phyloP scores from a whole-genome alignment of 495 filamentous ascomycete genomes.

The Podospora appendiculata region DNA sequence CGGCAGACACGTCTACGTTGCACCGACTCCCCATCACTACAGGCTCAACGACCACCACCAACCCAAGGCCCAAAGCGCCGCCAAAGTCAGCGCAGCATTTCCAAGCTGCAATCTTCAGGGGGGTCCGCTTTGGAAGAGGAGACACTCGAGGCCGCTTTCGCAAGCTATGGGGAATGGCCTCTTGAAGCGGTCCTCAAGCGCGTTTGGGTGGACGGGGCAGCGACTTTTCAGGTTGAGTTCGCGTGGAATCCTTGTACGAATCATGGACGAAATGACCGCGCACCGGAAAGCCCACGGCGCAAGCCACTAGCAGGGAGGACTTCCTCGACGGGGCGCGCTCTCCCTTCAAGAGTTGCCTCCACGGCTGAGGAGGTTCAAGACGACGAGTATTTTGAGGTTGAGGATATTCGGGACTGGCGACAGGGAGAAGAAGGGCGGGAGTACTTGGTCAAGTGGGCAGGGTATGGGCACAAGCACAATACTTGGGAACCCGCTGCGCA shows the following conservation, averaged over 20 bases:
- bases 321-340: conserved; percentile 8
- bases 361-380: conserved; percentile 7
- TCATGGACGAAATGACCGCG: conserved; percentile 3
- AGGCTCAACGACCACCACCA: too few species aligned
- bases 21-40: too few species aligned
- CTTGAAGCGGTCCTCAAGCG: too few species aligned
- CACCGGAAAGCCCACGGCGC: conserved; percentile 3
- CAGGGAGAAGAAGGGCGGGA: conserved; percentile 1
- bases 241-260: conserved; percentile 6
- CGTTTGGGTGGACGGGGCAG: too few species aligned
- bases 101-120: too few species aligned
- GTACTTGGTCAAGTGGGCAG: conserved; percentile 11
- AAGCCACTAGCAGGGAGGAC: conserved; percentile 10
- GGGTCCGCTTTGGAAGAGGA: too few species aligned
- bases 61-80: too few species aligned
- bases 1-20: too few species aligned
- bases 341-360: conserved; percentile 9
- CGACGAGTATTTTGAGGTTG: conserved; percentile 10
- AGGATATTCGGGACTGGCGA: conserved; percentile 6
- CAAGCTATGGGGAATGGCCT: too few species aligned
- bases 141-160: too few species aligned
- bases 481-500: conserved; percentile 11
- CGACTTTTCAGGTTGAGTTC: too few species aligned
- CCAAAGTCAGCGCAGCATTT: too few species aligned
- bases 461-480: conserved; percentile 11